phyloP scores from a whole-genome alignment of 768 basidiomycete genomes.

The Lactarius trivialis region DNA sequence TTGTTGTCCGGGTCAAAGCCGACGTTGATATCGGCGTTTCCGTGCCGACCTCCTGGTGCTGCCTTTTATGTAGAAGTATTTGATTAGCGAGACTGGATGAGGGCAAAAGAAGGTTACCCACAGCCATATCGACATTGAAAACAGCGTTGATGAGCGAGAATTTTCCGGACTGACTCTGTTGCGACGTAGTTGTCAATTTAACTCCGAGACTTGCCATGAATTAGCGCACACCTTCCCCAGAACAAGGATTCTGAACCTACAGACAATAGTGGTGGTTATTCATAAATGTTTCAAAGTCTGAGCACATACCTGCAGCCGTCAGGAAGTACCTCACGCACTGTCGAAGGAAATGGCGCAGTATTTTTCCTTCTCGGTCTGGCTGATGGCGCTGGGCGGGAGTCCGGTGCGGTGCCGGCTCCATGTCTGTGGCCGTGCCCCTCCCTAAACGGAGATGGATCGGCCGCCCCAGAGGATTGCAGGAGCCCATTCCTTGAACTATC shows the following conservation, averaged over 20 bases:
- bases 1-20: not conserved
- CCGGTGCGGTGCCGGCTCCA: not conserved
- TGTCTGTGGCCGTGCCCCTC: not conserved
- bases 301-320: conserved; percentile 2
- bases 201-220: no score
- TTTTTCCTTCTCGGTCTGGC: no score
- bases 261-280: not conserved
- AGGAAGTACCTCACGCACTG: not conserved
- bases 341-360: not conserved
- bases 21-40: not conserved
- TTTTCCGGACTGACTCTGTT: conserved; percentile 8
- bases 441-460: not conserved
- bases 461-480: no score
- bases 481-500: no score
- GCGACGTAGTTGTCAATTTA: not conserved
- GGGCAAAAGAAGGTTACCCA: not conserved
- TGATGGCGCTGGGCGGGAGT: no score
- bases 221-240: conserved; percentile 5
- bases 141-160: conserved; percentile 2
- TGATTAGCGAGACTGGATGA: not conserved
- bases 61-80: not conserved
- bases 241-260: conserved; percentile 14
- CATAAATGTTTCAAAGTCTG: not conserved
- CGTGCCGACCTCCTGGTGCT: not conserved
- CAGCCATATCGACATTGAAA: conserved; percentile 8